Conservation (phyloP, 2,329 filamentous ascomycete species). For the Lasiodiplodia sp. region DNA sequence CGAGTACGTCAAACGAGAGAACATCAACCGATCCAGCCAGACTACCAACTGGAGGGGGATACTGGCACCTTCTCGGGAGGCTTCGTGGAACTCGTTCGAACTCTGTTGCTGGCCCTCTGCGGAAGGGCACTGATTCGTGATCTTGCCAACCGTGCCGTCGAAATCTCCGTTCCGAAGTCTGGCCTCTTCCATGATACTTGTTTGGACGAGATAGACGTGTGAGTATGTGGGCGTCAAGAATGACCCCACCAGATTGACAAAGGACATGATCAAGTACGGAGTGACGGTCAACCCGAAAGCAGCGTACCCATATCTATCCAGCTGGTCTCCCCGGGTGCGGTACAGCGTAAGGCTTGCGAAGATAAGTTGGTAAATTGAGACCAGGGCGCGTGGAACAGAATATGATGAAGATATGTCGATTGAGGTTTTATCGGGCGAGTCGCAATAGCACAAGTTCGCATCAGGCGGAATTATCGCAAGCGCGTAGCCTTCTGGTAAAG, state of each 20-base stretch:
- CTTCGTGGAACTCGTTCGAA: no score
- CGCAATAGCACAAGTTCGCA: not conserved
- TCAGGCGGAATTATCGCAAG: not conserved
- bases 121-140: not conserved
- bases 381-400: slow-evolving; percentile 37
- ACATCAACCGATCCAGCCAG: no score
- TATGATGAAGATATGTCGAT: slow-evolving; percentile 34
- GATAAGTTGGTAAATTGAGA: slow-evolving; percentile 40
- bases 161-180: not conserved
- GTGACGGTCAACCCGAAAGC: slow-evolving; percentile 47
- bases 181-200: not conserved
- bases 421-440: not conserved
- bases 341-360: slow-evolving; percentile 42
- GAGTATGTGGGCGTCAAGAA: slow-evolving; percentile 41
- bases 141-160: not conserved
- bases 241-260: slow-evolving; percentile 44
- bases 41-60: no score
- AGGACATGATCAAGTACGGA: slow-evolving; percentile 47
- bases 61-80: no score
- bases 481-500: not conserved
- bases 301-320: slow-evolving; percentile 44
- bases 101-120: not conserved
- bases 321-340: slow-evolving; percentile 39
- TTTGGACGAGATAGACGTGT: slow-evolving; percentile 39
- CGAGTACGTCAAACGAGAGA: not conserved